Percentiles rank a stretch among this genome's conserved stretches.
Evolutionary conservation across 2,329 filamentous ascomycete species (phyloP).

Genomic region (Hymenotorrendiella dingleyae): DNA sequence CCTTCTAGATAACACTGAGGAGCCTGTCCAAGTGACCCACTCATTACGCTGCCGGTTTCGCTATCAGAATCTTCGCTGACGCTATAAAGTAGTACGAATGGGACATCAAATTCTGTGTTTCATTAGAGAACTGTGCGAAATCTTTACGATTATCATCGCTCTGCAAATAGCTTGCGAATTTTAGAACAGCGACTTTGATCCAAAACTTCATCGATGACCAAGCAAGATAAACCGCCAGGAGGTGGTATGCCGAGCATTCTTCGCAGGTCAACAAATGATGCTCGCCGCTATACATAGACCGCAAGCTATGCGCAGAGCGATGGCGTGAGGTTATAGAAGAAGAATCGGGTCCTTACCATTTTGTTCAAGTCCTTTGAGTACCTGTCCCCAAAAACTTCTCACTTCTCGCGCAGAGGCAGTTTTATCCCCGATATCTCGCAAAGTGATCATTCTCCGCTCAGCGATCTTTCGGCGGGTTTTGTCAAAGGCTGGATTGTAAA

Average conservation of each 20-base stretch:
- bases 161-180: no score
- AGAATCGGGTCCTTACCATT: constrained; percentile 41
- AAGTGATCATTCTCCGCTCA: constrained; percentile 71
- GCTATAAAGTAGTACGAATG: constrained; percentile 73
- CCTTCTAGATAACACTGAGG: constrained; percentile 67
- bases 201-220: not conserved
- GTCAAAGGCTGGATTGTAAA: constrained; percentile 78
- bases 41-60: constrained; percentile 66
- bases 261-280: no score
- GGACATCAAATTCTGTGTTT: constrained; percentile 55
- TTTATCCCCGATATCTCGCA: constrained; percentile 71
- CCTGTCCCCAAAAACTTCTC: constrained; percentile 66
- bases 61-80: constrained; percentile 65
- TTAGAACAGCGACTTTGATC: not conserved
- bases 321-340: no score
- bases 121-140: no score
- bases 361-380: constrained; percentile 62
- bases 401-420: constrained; percentile 68
- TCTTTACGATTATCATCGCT: no score
- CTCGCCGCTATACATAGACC: no score
- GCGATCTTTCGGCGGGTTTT: constrained; percentile 74
- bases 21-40: constrained; percentile 54
- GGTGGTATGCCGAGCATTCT: no score
- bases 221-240: no score
- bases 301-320: no score